Evolutionary conservation across 805 yeast species (phyloP), one percentile per base, ranked within the genome.

Genomic region (Ogataea saltuana): DNA sequence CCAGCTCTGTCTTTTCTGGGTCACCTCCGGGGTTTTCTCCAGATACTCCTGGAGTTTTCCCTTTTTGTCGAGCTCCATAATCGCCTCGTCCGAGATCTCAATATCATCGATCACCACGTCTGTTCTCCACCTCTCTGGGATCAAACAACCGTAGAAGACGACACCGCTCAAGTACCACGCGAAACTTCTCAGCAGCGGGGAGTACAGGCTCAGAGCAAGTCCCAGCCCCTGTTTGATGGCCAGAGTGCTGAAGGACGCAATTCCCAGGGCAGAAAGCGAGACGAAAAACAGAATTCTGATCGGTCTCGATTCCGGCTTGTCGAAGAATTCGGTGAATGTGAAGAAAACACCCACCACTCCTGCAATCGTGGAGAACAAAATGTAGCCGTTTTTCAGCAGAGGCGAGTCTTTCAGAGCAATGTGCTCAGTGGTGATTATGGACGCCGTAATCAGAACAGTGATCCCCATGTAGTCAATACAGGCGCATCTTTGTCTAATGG

Each of bases 391-490:
- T 48, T 76, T 76, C 6, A 70, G 49, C 13, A 60, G 33, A 4
- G 83, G 81, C 54, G 76, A 76, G 52, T 83, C 72, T 59, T 78
- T 81, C 40, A 91, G 73, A 1, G 90, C 75, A 15, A 87, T 78
- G 63, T 87, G 89, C 64, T 91, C 96, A 0, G 91, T 83, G 4
- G 96, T 80, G 33, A 93, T 69, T 34, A 93, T 85, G 2, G 96
- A 86, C 12, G 95, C 91, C 0, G 96, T 85, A 54, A 91, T 90
- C 51, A 93, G 69, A 11, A 89, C 75, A 0, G 97, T 88, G 53
- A 91, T 91, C 2, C 99, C 99, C 6, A 95, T 84, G 64, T 91
- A 91, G 68, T 91, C 99, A 32, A 90, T 80, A 63, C 99, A 93
- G 0, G 97, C 97, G 66, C 86, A 88, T 41, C 80, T 76, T 51